phyloP scores from a whole-genome alignment of 2,329 filamentous ascomycete genomes.

The Colletotrichum liaoningense region DNA sequence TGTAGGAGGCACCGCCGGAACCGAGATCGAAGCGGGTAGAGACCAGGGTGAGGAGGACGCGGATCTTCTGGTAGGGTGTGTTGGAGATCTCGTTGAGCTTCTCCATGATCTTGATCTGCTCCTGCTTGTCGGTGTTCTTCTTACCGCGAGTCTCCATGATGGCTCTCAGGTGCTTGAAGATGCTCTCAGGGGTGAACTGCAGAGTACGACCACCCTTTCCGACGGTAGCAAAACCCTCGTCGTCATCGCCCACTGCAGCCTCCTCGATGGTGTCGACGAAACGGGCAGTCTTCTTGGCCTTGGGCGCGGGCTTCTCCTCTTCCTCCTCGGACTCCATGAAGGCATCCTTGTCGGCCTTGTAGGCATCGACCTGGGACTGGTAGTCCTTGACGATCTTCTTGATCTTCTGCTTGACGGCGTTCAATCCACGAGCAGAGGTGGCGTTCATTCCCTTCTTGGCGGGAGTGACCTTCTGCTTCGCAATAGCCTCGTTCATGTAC shows the following conservation, averaged over 20 bases:
- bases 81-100: slow-evolving; percentile 89
- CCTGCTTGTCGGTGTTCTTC: slow-evolving; percentile 96
- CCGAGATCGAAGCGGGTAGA: slow-evolving; percentile 95
- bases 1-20: slow-evolving; percentile 79
- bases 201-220: slow-evolving; percentile 90
- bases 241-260: slow-evolving; percentile 67
- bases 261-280: slow-evolving; percentile 61
- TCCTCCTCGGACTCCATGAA: slow-evolving; percentile 90
- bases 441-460: slow-evolving; percentile 99
- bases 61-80: slow-evolving; percentile 93
- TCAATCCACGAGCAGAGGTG: slow-evolving; percentile 91
- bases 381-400: slow-evolving; percentile 99
- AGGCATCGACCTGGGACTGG: slow-evolving; percentile 86
- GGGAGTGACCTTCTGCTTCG: slow-evolving; percentile 93
- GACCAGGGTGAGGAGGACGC: slow-evolving; percentile 90
- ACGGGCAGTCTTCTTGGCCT: slow-evolving; percentile 62
- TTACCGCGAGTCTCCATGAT: slow-evolving; percentile 97
- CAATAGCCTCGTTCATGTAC: slow-evolving; percentile 90
- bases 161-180: slow-evolving; percentile 93
- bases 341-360: slow-evolving; percentile 84
- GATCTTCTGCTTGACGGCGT: slow-evolving; percentile 97
- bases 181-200: slow-evolving; percentile 95
- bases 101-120: slow-evolving; percentile 98
- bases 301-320: slow-evolving; percentile 68
- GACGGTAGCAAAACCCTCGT: slow-evolving; percentile 90